Evolutionary conservation across 2,329 filamentous ascomycete species (phyloP).

Genomic region (Aspergillus fumigatiaffinis): DNA sequence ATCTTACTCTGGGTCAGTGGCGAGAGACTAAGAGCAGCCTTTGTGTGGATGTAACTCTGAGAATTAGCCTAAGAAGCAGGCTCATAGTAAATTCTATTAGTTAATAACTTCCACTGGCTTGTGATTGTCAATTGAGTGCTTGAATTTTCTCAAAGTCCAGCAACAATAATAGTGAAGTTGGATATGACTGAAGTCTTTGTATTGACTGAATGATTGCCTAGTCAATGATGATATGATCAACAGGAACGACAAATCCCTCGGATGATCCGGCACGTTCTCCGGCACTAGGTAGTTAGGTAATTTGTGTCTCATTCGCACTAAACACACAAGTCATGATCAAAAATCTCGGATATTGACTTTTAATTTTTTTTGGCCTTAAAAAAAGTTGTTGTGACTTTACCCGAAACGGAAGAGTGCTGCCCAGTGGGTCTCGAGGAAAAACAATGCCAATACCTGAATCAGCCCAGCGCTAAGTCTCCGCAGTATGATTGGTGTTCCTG

Average conservation of each 20-base stretch:
- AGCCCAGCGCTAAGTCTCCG: neutral
- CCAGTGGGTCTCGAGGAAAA: neutral
- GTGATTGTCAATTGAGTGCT: neutral
- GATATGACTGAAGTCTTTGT: neutral
- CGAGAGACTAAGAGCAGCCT: neutral
- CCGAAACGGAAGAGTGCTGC: neutral
- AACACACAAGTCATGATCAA: neutral
- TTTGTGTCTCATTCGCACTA: too few relatives aligned
- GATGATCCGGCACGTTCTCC: neutral
- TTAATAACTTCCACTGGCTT: neutral
- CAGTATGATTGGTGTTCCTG: constrained; percentile 18
- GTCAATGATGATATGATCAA: neutral
- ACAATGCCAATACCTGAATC: neutral
- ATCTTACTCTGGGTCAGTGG: neutral
- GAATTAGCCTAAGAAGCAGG: neutral
- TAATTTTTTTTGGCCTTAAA: too few relatives aligned
- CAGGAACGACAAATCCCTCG: neutral
- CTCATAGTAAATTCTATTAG: neutral
- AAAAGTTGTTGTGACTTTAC: neutral
- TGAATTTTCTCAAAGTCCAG: neutral
- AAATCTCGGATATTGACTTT: neutral
- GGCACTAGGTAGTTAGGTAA: neutral
- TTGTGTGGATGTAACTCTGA: neutral
- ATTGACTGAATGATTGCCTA: too few relatives aligned
- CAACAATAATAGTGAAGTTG: neutral